Base-by-base conservation (phyloP, 495 filamentous ascomycete species). In the Xylaria scruposa region DNA sequence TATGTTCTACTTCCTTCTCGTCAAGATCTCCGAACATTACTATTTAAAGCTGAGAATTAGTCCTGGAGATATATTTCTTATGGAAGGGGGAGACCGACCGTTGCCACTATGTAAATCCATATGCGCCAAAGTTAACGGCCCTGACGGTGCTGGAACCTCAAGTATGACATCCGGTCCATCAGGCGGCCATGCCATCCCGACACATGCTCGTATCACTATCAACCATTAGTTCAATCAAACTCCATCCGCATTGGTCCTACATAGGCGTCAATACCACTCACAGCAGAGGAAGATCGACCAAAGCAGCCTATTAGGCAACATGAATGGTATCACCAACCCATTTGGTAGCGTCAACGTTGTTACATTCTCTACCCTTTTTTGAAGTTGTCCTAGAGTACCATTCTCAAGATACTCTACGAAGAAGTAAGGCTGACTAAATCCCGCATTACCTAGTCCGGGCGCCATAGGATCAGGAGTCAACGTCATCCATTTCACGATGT, bases 101-200 rank as follows among this genome's bases (percentile, higher is more conserved):
- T 60, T 60, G 15, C 38, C 6, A 21, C n/a, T 60, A 38, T 60
- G 56, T 9, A 60, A 19, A 38, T 60, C 56, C 56, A 60, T 60
- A 38, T 60, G 56, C 56, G 56, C 56, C 29, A 60, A 60, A 38
- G 56, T 60, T 19, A 12, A 60, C 33, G 56, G 56, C 56, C 38
- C 56, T 10, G 56, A 8, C 33, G 29, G 29, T n/a, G 56, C 33
- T 38, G 56, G 56, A 60, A 38, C 56, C 56, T 60, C 56, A 10
- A 60, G 56, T 33, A 36, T 17, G 19, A 38, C 56, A n/a, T 60
- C 17, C 56, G 31, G 56, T 38, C 56, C 56, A 12, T 33, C 56
- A 60, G 56, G 56, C 33, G 56, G 56, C 56, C 56, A 60, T 60
- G 56, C 56, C 56, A 60, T 60, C 56, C 56, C 56, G 17, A 60